phyloP scores from a whole-genome alignment of 2,329 filamentous ascomycete genomes.

The Fusarium sp. region DNA sequence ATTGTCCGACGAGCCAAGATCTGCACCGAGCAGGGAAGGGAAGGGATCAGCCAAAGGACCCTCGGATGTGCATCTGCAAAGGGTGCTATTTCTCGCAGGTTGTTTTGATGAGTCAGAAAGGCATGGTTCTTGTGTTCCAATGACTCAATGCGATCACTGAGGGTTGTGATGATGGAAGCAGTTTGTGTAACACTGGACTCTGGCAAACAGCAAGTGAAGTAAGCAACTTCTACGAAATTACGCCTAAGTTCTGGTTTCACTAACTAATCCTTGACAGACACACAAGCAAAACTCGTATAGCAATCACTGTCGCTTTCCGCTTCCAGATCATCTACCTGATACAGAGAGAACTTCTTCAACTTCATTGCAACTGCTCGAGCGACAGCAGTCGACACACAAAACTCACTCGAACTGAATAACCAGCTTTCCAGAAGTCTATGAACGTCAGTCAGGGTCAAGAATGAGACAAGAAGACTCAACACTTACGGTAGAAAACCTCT shows the following conservation, averaged over 20 bases:
- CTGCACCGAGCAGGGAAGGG: neutral
- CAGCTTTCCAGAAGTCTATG: constrained; percentile 13
- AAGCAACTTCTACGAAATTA: accelerated
- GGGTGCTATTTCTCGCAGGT: neutral
- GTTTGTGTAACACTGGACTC: neutral
- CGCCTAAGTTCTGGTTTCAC: neutral
- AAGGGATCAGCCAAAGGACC: neutral
- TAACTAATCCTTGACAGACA: neutral
- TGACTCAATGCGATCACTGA: neutral
- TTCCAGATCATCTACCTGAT: neutral
- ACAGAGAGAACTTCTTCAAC: neutral
- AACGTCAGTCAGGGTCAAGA: neutral
- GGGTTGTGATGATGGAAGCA: neutral
- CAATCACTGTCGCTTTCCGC: neutral
- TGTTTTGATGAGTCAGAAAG: neutral
- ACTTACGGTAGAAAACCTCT: neutral
- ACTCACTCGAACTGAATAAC: constrained; percentile 10
- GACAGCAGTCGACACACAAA: neutral
- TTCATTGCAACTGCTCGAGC: accelerated
- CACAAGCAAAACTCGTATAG: neutral
- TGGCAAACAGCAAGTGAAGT: neutral
- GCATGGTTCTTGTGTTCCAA: accelerated
- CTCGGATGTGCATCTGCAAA: neutral
- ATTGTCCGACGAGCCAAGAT: neutral
- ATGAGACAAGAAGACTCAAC: too few species aligned